Evolutionary conservation across 148 eudicot species (phyloP), one percentile per base, ranked within the genome.

Genomic region (Simmondsia chinensis): DNA sequence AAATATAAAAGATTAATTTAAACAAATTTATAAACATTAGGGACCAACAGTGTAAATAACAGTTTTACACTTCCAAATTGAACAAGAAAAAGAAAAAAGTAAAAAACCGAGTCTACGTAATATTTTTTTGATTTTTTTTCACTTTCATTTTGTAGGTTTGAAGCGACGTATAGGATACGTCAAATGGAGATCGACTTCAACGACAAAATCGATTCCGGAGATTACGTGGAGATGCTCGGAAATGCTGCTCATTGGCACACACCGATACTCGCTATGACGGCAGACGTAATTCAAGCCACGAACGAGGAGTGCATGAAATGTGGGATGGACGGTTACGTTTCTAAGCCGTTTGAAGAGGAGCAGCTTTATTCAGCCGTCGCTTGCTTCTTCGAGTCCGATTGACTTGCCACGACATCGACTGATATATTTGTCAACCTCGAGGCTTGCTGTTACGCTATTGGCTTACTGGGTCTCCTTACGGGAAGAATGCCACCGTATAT

Each of bases 261-360:
- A 0, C 97, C 97, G 2, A 89, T 89, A 61, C 51, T 89, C 38
- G 95, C 97, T 4, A 84, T 89, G 97, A 89, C 95, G 23, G 97
- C 93, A 1, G 97, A 89, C 63, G 95, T 89, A 10, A 81, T 73
- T 37, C 97, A 84, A 50, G 93, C 93, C 27, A 78, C 84, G 27
- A 66, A 68, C 20, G 95, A 84, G 41, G 60, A 72, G 52, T 81
- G 95, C 61, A 4, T 56, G 40, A 64, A 77, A 43, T 68, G 77
- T 34, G 94, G 95, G 15, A 89, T 89, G 97, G 93, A 89, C 56
- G 97, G 61, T 37, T 89, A 77, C 22, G 87, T 89, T 3, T 61
- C 95, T 9, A 89, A 89, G 56, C 95, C 97, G 27, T 81, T 89
- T 21, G 80, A 70, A 42, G 82, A 80, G 57, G 74, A 67, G 28